Evolutionary conservation across 2,329 filamentous ascomycete species (phyloP).

Genomic region (Alternaria arbusti): DNA sequence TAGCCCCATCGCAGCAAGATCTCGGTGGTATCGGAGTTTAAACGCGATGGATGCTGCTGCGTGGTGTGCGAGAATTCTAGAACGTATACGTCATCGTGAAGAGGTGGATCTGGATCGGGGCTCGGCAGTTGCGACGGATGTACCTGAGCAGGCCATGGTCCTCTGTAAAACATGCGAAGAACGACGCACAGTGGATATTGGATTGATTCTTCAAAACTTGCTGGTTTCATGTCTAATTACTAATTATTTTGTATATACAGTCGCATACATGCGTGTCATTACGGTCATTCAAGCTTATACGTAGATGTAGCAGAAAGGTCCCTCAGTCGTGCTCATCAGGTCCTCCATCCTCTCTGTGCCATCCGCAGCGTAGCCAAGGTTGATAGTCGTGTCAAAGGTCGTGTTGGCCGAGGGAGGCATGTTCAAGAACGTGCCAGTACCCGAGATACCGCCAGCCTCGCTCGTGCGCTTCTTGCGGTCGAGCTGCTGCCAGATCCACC

Average conservation of each 20-base stretch:
- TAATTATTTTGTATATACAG: neutral
- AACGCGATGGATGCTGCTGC: neutral
- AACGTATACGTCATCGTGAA: conserved; percentile 5
- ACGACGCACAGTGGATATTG: neutral
- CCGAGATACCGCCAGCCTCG: conserved; percentile 43
- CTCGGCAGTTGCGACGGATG: conserved; percentile 7
- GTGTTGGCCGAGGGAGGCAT: conserved; percentile 52
- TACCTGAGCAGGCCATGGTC: neutral
- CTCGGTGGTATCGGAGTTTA: conserved; percentile 2
- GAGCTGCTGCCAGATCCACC: conserved; percentile 50
- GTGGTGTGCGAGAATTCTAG: neutral
- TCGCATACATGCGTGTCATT: neutral
- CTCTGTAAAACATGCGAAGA: neutral
- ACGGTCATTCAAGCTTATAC: conserved; percentile 13
- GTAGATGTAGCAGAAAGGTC: conserved; percentile 46
- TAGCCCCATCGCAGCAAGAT: neutral
- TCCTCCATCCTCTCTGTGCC: conserved; percentile 29
- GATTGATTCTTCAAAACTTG: too few relatives aligned
- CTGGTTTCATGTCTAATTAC: neutral
- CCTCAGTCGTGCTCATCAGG: conserved; percentile 41
- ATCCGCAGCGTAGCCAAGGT: conserved; percentile 47
- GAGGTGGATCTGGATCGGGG: neutral
- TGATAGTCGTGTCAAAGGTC: conserved; percentile 53
- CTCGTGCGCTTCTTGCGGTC: conserved; percentile 46
- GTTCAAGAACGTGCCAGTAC: conserved; percentile 56